Conservation (phyloP, 1,284 basidiomycete species). For the Puccinia coronata region DNA sequence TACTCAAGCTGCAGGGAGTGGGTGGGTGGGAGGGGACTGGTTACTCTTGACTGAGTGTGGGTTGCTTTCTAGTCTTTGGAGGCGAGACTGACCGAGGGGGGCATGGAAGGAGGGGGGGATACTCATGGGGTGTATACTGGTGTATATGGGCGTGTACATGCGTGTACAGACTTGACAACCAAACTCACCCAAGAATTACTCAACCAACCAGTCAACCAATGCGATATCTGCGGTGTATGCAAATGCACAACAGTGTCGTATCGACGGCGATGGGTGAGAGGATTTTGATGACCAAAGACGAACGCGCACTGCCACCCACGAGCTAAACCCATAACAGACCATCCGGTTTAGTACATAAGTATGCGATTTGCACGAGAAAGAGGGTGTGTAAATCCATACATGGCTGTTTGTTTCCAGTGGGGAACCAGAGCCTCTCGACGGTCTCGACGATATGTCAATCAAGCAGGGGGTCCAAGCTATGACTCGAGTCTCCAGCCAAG, state of each 20-base stretch:
- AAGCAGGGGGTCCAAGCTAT: too few species aligned
- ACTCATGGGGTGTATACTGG: background rate
- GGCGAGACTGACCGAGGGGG: background rate
- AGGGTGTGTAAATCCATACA: too few species aligned
- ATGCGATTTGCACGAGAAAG: too few species aligned
- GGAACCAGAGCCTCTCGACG: too few species aligned
- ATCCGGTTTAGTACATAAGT: too few species aligned
- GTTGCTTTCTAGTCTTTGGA: too few species aligned
- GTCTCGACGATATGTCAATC: too few species aligned
- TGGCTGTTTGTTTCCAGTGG: too few species aligned
- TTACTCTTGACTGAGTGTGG: too few species aligned
- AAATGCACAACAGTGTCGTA: background rate
- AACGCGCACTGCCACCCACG: too few species aligned
- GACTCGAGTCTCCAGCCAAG: too few species aligned
- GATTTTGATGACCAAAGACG: too few species aligned
- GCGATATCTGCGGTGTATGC: background rate
- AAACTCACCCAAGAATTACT: background rate
- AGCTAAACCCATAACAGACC: background rate
- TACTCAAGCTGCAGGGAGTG: background rate
- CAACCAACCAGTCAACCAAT: background rate
- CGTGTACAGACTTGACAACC: slow-evolving; percentile 12
- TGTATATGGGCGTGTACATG: background rate
- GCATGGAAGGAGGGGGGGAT: background rate
- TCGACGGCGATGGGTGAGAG: background rate
- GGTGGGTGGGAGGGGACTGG: background rate